phyloP scores from a whole-genome alignment of 176 grass and related monocot species.

The Rhynchospora tenuis region DNA sequence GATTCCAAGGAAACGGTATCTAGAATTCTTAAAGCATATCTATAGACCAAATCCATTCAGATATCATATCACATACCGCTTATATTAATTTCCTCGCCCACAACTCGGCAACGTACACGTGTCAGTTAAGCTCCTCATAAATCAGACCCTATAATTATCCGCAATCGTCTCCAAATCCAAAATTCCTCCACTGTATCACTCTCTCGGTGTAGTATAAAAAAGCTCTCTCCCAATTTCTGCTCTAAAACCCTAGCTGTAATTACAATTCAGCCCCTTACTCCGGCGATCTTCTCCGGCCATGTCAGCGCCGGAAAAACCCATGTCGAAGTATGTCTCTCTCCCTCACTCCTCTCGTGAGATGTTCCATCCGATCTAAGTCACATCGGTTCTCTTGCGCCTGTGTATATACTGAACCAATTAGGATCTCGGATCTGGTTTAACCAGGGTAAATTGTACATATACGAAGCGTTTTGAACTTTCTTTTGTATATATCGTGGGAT shows the following conservation, averaged over 20 bases:
- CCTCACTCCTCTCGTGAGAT: conserved; percentile 14
- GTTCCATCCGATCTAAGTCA: conserved; percentile 19
- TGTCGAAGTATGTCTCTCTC: background rate
- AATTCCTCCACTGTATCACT: background rate
- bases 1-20: background rate
- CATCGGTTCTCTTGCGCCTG: background rate
- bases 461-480: background rate
- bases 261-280: background rate
- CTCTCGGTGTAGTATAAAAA: too few species aligned
- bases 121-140: background rate
- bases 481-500: conserved; percentile 33
- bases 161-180: background rate
- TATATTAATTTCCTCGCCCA: background rate
- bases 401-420: conserved; percentile 15
- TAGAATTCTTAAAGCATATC: background rate
- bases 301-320: background rate
- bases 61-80: background rate
- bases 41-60: background rate
- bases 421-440: conserved; percentile 13
- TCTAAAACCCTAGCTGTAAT: conserved; percentile 7
- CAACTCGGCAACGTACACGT: background rate
- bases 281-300: conserved; percentile 11
- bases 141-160: background rate
- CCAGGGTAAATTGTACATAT: conserved; percentile 9
- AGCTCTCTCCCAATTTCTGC: background rate